Percentiles rank a stretch among this genome's conserved stretches.
phyloP scores from a whole-genome alignment of 306 rosid genomes.

The Cicer arietinum region DNA sequence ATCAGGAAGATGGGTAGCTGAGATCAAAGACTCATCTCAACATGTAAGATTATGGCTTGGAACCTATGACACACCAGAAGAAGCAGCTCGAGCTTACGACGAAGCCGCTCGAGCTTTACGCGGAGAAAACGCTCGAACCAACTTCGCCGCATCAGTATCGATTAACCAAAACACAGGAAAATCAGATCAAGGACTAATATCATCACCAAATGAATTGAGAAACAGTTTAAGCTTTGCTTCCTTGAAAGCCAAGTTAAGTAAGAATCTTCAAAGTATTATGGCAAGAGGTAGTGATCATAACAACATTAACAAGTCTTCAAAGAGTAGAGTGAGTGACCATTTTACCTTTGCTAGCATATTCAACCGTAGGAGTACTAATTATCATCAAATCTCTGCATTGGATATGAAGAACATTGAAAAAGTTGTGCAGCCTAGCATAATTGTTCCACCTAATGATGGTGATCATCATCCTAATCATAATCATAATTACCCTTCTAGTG shows the following conservation, averaged over 20 bases:
- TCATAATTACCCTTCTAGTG: slow-evolving; percentile 36
- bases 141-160: slow-evolving; percentile 53
- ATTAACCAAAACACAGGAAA: slow-evolving; percentile 3
- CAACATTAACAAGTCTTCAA: slow-evolving; percentile 59
- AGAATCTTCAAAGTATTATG: slow-evolving; percentile 78
- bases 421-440: slow-evolving; percentile 82
- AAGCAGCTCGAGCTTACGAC: slow-evolving; percentile 89
- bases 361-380: slow-evolving; percentile 50
- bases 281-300: slow-evolving; percentile 62
- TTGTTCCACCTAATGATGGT: slow-evolving; percentile 63
- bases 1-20: slow-evolving; percentile 95
- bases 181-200: slow-evolving; percentile 4
- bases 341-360: slow-evolving; percentile 85
- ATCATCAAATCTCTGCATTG: slow-evolving; percentile 51
- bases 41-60: slow-evolving; percentile 89
- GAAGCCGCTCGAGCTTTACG: slow-evolving; percentile 84
- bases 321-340: slow-evolving; percentile 87
- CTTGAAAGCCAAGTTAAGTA: slow-evolving; percentile 75
- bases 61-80: slow-evolving; percentile 90
- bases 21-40: slow-evolving; percentile 91
- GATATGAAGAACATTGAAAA: slow-evolving; percentile 61
- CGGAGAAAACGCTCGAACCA: slow-evolving; percentile 85
- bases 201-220: slow-evolving; percentile 40
- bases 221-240: slow-evolving; percentile 71
- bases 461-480: background rate